Base-by-base conservation (phyloP, 2,329 filamentous ascomycete genomes). In the Thielaviopsis punctulata region DNA sequence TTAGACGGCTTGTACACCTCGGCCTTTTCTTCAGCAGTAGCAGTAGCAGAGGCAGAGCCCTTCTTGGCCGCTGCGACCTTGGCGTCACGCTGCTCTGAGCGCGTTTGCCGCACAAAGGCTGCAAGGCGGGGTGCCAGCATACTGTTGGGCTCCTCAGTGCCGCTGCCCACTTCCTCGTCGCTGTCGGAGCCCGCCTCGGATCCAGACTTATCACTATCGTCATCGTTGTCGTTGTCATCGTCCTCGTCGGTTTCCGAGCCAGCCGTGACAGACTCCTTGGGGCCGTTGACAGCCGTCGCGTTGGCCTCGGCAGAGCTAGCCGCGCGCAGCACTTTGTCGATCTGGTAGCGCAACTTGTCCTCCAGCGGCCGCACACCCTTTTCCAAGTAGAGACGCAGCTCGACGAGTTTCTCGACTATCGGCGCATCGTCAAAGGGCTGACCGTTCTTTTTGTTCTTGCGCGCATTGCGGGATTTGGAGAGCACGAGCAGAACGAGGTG, bases 281-380 rank as follows among this genome's bases (percentile, higher is more conserved):
- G 3, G 3, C 53, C 53, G 25, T 49, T 52, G 12, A 55, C 18
- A 9, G 36, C 49, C n/a, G 50, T 48, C 18, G 30, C 45, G 18
- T 61, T 68, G 60, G 66, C 70, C 57, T 81, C 75, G 3, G 78
- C 75, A 59, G 90, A 82, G 56, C 94, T 85, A 33, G 88, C 88
- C 0, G 87, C 86, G 57, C 87, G 84, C 19, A 98, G 73, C 23
- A 95, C 88, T 63, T 94, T 92, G 66, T 96, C 90, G 61, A 98
- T 87, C 64, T 95, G 89, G 67, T 95, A 98, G 58, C 88, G 90
- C 56, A 98, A 69, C 60, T 89, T 85, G 58, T 84, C 83, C 67
- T 98, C 93, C 15, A 96, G 69, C 0, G 92, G 92, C 15, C 86
- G 80, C 3, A 95, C 85, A 58, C 92, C 93, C 63, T 88, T 88